Evolutionary conservation across 2,329 filamentous ascomycete species (phyloP), one percentile per base, ranked within the genome.

Genomic region (Eutypella sp.): DNA sequence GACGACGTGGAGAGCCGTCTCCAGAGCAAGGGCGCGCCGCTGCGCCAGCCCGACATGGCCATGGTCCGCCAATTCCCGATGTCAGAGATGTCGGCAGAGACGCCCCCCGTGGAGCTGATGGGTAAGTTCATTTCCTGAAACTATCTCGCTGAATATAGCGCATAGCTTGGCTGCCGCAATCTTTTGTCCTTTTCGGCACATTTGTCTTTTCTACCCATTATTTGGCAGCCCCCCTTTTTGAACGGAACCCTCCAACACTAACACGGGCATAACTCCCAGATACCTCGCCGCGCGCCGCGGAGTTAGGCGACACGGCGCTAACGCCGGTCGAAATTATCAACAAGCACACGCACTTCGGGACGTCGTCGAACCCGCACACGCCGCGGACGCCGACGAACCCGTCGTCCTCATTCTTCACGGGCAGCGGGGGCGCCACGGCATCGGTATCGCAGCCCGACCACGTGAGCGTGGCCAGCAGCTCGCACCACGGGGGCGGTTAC

Each of bases 271-370:
- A 33, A 23, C 19, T 5, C 19, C 25, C 33, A 61, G 74, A 75
- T 49, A 74, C 69, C 1, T 73, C 73, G 0, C 60, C 64, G 0
- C 66, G 54, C 1, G n/a, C n/a, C n/a, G 61, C 58, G 15, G 76
- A 80, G 50, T 67, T 80, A 3, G 65, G 70, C 16, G 70, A 70
- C 46, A 72, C 69, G 1, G 65, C 65, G 13, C 59, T 72, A 15
- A 62, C 67, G 0, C 65, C 66, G 6, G 51, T 66, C 11, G 66
- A 72, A 2, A 61, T 73, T n/a, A 64, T 71, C 40, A 63, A 65
- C 44, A 63, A 60, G 31, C 55, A 68, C 56, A 58, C 64, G 2
- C 57, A 58, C 41, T 57, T 67, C 22, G 56, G 55, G n/a, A n/a
- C n/a, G n/a, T n/a, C n/a, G 38, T 50, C 49, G 43, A 16, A 45